Evolutionary conservation across 257 asterid genomes (phyloP).

Genomic region (Solanum pennellii): DNA sequence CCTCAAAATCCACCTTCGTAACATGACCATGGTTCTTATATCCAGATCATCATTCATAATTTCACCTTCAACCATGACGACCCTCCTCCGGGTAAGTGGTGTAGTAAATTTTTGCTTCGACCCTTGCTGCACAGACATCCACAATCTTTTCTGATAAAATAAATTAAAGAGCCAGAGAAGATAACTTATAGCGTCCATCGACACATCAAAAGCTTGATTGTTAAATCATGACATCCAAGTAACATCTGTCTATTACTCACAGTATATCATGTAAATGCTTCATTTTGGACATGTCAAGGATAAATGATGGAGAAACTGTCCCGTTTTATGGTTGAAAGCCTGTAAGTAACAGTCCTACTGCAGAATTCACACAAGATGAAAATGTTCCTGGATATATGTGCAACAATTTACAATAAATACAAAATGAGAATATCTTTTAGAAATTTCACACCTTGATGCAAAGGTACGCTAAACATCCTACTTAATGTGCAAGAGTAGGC

Average conservation of each 20-base stretch:
- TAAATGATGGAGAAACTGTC: background rate
- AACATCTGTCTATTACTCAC: background rate
- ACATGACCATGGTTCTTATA: conserved; percentile 67
- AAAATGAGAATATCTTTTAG: background rate
- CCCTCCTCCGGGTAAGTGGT: conserved; percentile 60
- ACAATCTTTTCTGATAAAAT: conserved; percentile 75
- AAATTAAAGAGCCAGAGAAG: background rate
- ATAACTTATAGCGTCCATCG: background rate
- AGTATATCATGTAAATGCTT: background rate
- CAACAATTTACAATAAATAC: background rate
- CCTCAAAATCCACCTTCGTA: conserved; percentile 81
- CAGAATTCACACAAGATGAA: background rate
- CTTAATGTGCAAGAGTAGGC: background rate
- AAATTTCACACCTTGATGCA: background rate
- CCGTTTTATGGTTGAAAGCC: background rate
- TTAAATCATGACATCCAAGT: background rate
- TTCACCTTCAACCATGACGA: conserved; percentile 55
- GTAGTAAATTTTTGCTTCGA: conserved; percentile 45
- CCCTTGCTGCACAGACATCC: conserved; percentile 86
- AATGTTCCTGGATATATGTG: background rate
- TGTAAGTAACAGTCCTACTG: background rate
- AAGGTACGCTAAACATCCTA: background rate
- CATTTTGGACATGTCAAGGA: background rate
- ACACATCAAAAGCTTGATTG: background rate
- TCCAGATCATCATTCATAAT: conserved; percentile 58